Evolutionary conservation across 352 stramenopile species (phyloP).

Genomic region (Phytophthora ramorum): DNA sequence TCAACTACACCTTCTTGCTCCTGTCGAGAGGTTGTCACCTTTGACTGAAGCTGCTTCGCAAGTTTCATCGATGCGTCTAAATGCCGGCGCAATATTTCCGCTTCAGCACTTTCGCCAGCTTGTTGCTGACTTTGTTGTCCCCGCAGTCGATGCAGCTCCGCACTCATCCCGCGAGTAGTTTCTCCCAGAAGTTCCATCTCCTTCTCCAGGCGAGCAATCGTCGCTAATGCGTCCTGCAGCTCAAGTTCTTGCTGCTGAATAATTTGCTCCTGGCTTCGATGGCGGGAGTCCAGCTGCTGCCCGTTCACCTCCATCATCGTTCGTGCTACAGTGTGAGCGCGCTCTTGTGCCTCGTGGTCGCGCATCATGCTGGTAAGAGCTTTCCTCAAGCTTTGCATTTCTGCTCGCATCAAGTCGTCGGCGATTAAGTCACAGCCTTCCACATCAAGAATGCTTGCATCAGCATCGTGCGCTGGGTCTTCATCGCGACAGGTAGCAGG

Average conservation of each 20-base stretch:
- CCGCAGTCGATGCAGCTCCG: slow-evolving; percentile 31
- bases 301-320: slow-evolving; percentile 31
- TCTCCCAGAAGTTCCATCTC: slow-evolving; percentile 36
- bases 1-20: slow-evolving; percentile 26
- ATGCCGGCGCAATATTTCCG: slow-evolving; percentile 60
- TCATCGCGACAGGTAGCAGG: not conserved
- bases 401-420: slow-evolving; percentile 54
- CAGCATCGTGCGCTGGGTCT: slow-evolving; percentile 1
- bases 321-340: slow-evolving; percentile 27
- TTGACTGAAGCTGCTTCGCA: slow-evolving; percentile 34
- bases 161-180: slow-evolving; percentile 18
- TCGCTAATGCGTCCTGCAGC: slow-evolving; percentile 29
- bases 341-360: slow-evolving; percentile 43
- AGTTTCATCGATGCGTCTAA: slow-evolving; percentile 39
- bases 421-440: slow-evolving; percentile 20
- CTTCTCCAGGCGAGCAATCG: slow-evolving; percentile 30
- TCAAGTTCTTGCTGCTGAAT: slow-evolving; percentile 46
- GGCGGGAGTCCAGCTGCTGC: slow-evolving; percentile 31
- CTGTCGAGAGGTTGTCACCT: slow-evolving; percentile 31
- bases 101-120: slow-evolving; percentile 50
- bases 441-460: not conserved
- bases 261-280: slow-evolving; percentile 37
- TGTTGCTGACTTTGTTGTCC: slow-evolving; percentile 20
- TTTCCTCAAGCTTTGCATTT: slow-evolving; percentile 53
- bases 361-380: slow-evolving; percentile 49